Evolutionary conservation across 1,284 basidiomycete genomes (phyloP).

Genomic region (Phaffia rhodozyma): DNA sequence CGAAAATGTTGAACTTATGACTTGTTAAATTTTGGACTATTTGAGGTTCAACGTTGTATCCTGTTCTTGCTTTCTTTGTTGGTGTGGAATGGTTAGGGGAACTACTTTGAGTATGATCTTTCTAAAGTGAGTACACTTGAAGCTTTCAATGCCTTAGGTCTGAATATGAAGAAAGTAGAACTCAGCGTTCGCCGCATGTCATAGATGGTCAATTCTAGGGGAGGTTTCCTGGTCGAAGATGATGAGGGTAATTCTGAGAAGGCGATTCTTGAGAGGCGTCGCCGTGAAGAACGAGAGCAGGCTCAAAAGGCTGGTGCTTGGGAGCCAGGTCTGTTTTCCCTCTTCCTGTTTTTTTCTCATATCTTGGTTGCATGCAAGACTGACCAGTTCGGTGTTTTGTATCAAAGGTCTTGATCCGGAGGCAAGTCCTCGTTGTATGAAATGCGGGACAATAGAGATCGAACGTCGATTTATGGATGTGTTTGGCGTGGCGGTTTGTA

Average conservation of each 20-base stretch:
- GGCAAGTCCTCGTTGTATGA: conserved; percentile 65
- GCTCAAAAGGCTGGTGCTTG: conserved; percentile 62
- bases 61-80: neutral
- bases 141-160: neutral
- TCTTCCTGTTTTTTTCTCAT: neutral
- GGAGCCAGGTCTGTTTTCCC: conserved; percentile 41
- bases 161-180: neutral
- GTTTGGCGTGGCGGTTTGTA: conserved; percentile 75
- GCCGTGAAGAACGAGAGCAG: conserved; percentile 53
- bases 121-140: conserved; percentile 44
- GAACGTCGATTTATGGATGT: conserved; percentile 68
- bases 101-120: conserved; percentile 92
- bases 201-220: conserved; percentile 79
- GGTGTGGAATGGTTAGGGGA: conserved; percentile 33
- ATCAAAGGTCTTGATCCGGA: conserved; percentile 38
- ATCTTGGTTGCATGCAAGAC: neutral
- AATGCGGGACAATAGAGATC: conserved; percentile 72
- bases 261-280: conserved; percentile 44
- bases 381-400: no score
- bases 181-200: neutral
- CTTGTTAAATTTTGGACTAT: neutral
- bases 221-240: conserved; percentile 59
- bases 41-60: neutral
- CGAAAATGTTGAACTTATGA: neutral
- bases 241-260: conserved; percentile 42